Evolutionary conservation across 2,329 filamentous ascomycete genomes (phyloP).

Genomic region (Thelonectria rubi): DNA sequence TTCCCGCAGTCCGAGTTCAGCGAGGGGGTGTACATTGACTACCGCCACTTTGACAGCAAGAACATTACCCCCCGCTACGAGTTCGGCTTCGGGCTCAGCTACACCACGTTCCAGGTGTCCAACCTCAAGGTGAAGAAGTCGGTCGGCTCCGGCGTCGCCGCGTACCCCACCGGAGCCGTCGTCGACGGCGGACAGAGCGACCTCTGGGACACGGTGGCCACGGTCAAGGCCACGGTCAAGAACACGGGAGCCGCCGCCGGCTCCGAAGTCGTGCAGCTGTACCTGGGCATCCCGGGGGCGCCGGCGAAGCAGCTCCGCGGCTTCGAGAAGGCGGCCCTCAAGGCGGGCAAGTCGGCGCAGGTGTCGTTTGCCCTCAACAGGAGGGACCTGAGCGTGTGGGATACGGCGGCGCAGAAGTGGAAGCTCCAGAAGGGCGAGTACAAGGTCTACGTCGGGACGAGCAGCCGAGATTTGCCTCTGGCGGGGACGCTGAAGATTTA

Average conservation of each 20-base stretch:
- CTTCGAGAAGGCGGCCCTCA: constrained; percentile 6
- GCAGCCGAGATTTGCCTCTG: constrained; percentile 10
- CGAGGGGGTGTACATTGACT: constrained; percentile 72
- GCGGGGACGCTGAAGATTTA: not conserved
- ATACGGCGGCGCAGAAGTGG: constrained; percentile 9
- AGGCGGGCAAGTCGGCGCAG: not conserved
- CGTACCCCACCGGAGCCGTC: not conserved
- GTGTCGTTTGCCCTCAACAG: constrained; percentile 1
- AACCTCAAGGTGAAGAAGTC: not conserved
- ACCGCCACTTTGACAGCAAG: constrained; percentile 68
- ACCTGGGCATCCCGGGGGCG: constrained; percentile 8
- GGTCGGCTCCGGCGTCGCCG: not conserved
- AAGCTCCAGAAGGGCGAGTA: constrained; percentile 12
- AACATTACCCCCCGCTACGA: constrained; percentile 67
- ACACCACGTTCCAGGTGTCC: constrained; percentile 65
- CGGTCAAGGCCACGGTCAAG: constrained; percentile 3
- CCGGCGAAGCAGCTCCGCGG: constrained; percentile 13
- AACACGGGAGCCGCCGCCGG: constrained; percentile 11
- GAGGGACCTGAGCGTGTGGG: constrained; percentile 16
- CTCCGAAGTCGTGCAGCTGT: constrained; percentile 10
- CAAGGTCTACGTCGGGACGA: constrained; percentile 10
- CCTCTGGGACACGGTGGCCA: constrained; percentile 9
- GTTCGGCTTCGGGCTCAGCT: constrained; percentile 73
- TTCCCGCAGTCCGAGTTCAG: constrained; percentile 56
- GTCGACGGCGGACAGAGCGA: constrained; percentile 6